These are phyloP conservation scores for Nissolia schottii DNA, from an alignment of 306 rosid species.

Conservation along the genomic window DNA sequence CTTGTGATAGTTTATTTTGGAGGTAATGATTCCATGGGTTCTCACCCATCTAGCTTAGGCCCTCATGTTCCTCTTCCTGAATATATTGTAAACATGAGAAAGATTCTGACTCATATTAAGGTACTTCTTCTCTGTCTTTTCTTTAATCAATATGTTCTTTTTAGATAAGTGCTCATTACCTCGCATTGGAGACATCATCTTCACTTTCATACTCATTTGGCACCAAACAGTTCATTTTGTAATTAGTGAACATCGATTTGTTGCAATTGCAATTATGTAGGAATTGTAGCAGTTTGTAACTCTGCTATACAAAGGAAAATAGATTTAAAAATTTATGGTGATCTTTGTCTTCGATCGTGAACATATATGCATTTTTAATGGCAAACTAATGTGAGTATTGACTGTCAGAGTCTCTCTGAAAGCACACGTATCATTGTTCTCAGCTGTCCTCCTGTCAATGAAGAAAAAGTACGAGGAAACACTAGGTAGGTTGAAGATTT, in stretches of 20 bases:
- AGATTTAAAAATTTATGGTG: neutral
- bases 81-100: slow-evolving; percentile 68
- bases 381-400: slow-evolving; percentile 17
- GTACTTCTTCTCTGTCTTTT: slow-evolving; percentile 32
- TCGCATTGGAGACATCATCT: neutral
- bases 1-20: slow-evolving; percentile 90
- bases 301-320: neutral
- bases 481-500: slow-evolving; percentile 49
- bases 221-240: neutral
- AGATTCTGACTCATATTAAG: slow-evolving; percentile 73
- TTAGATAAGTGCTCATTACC: neutral
- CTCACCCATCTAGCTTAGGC: slow-evolving; percentile 83
- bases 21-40: slow-evolving; percentile 94
- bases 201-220: neutral
- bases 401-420: slow-evolving; percentile 75
- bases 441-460: slow-evolving; percentile 79
- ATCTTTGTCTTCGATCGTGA: neutral
- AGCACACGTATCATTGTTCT: slow-evolving; percentile 62
- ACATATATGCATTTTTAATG: neutral
- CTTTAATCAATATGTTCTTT: neutral
- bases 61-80: slow-evolving; percentile 93
- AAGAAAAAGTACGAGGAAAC: slow-evolving; percentile 47
- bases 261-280: neutral
- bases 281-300: neutral
- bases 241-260: neutral